A percentile compares a stretch with the other conserved stretches of the same genome.
Conservation (phyloP, 208 protist species). For the Acanthamoeba lenticulata region DNA sequence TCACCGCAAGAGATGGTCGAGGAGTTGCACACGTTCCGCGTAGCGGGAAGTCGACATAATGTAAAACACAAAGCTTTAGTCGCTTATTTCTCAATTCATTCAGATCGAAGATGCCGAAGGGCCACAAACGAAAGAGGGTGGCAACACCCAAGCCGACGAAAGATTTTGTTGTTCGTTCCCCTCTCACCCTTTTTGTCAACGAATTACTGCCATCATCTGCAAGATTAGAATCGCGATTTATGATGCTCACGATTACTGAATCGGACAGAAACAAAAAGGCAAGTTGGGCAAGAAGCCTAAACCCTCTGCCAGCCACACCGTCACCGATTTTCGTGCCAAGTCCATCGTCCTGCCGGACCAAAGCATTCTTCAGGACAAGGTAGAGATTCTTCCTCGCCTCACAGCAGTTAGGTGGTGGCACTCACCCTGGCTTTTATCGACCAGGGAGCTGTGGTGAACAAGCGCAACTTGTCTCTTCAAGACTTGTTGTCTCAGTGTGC, state of each 20-base stretch:
- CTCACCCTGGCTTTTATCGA: neutral
- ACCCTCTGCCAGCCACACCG: neutral
- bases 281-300: constrained; percentile 49
- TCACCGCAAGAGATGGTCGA: too few species aligned
- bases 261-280: constrained; percentile 54
- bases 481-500: neutral
- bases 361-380: constrained; percentile 55
- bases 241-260: too few species aligned
- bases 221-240: too few species aligned
- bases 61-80: too few species aligned
- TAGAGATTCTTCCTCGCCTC: neutral
- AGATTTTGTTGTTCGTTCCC: too few species aligned
- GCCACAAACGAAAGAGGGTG: neutral
- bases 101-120: neutral
- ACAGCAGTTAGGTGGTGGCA: too few species aligned
- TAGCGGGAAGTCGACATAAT: too few species aligned
- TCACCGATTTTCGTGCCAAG: constrained; percentile 26
- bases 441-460: constrained; percentile 39
- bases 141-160: neutral
- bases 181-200: too few species aligned
- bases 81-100: neutral
- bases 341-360: constrained; percentile 50
- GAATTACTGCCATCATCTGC: too few species aligned
- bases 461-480: constrained; percentile 52
- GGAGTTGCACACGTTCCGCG: too few species aligned